Evolutionary conservation across 768 basidiomycete genomes (phyloP), one percentile per base, ranked within the genome.

Genomic region (Cystofilobasidium macerans): DNA sequence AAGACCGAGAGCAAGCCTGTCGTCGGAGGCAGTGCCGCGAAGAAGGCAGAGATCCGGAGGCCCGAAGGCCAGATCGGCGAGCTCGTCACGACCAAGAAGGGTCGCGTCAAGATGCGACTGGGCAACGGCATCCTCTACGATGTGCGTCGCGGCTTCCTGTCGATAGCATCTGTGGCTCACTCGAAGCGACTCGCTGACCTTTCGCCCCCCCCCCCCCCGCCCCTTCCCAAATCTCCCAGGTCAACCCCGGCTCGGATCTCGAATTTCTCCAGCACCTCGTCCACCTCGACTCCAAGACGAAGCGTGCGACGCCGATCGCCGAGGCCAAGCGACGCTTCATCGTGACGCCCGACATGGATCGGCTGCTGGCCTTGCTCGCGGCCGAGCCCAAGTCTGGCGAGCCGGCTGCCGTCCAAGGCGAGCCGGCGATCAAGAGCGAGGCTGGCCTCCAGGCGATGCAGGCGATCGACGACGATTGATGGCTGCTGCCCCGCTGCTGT

Each of bases 181-280:
- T 7, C 11, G 56, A 28, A 14, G 11, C 32, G 22, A 32, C 3
- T 3, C 13, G 14, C 60, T 43, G 26, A 2, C 42, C 40, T 43
- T 18, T 51, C 36, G 13, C 38, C 16, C 13, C 32, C 6, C n/a
- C 2, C 48, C n/a, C 28, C n/a, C 24, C 48, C 28, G 4, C 48
- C 9, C 48, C 6, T 5, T 5, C 28, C 24, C 42, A 43, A 22
- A 12, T 2, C 35, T 12, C 47, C n/a, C 57, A 68, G 67, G 62
- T 68, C 43, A 63, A 56, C n/a, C 42, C 67, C 11, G 67, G 67
- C 24, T 68, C 67, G 14, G 61, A 68, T 26, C 61, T 64, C 57
- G 57, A 62, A 30, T 68, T 68, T 56, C 62, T 68, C 8, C 67
- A 68, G 33, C 67, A 68, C 40, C 30, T 64, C 47, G 67, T 68